These are phyloP conservation scores for Russula brevipes DNA, from an alignment of 768 basidiomycete species.

Conservation along the genomic window DNA sequence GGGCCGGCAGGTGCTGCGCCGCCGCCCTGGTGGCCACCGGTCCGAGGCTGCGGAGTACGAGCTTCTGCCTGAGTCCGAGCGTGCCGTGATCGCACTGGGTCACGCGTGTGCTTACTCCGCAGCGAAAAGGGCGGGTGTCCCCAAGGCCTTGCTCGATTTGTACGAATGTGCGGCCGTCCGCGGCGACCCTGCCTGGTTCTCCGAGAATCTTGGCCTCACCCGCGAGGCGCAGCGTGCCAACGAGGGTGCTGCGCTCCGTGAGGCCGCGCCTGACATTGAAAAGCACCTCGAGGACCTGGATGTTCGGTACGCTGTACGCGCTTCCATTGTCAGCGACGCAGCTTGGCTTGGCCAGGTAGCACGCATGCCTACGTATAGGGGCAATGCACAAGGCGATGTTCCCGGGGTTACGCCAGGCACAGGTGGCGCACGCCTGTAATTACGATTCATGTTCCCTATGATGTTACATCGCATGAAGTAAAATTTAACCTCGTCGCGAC, in stretches of 20 bases:
- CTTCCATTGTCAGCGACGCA: slow-evolving; percentile 25
- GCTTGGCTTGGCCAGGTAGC: slow-evolving; percentile 1
- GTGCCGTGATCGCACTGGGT: slow-evolving; percentile 22
- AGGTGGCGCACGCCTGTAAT: slow-evolving; percentile 3
- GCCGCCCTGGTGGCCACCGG: slow-evolving; percentile 12
- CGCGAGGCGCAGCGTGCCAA: slow-evolving; percentile 2
- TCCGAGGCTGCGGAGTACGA: slow-evolving; percentile 18
- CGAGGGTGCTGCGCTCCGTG: slow-evolving; percentile 15
- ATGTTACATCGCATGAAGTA: too few species aligned
- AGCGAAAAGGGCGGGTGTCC: slow-evolving; percentile 18
- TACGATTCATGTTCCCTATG: too few species aligned
- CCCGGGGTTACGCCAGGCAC: slow-evolving; percentile 4
- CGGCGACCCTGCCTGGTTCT: slow-evolving; percentile 22
- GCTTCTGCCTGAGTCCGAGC: slow-evolving; percentile 25
- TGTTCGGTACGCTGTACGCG: slow-evolving; percentile 11
- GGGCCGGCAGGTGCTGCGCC: not conserved
- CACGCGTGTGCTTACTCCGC: slow-evolving; percentile 23
- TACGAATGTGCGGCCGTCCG: slow-evolving; percentile 23
- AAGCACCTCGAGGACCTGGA: slow-evolving; percentile 18
- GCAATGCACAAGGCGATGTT: slow-evolving; percentile 10
- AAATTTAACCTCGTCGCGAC: too few species aligned
- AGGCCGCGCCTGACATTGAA: slow-evolving; percentile 15
- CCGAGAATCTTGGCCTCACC: slow-evolving; percentile 20
- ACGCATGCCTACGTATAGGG: slow-evolving; percentile 6
- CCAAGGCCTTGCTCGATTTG: slow-evolving; percentile 19